Base-by-base conservation (phyloP, 106 monocot species). In the Dioscorea zingiberensis region DNA sequence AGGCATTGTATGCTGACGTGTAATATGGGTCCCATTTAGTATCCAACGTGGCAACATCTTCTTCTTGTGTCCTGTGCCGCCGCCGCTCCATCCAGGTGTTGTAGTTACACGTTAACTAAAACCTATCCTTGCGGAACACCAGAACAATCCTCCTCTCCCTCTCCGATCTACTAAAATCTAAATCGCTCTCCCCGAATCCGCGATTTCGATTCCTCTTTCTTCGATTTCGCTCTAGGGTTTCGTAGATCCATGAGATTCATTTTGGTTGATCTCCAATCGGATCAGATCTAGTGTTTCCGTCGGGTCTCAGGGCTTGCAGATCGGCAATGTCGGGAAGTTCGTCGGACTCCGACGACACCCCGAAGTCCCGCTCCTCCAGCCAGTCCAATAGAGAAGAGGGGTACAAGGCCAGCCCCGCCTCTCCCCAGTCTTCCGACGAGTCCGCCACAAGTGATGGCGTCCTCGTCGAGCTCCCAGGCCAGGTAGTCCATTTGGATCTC, bases 391-490 rank as follows among this genome's bases (percentile, higher is more conserved):
- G 58, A 32, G 62, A 63, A 14, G 64, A 67, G 26, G 67, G 67
- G 13, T 65, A 57, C 11, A 68, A 75, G 46, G 62, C 66, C 29
- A 66, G 58, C 75, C 53, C 58, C 58, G 70, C 75, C 46, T 29
- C 28, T 18, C 64, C 64, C 24, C 69, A 63, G 54, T 69, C 75
- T 44, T 79, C 77, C 55, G 87, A 87, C 49, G 79, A 80, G 67
- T 68, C 77, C 56, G 74, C 72, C 21, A 83, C 82, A 64, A 95
- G 95, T 76, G 95, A 95, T 48, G 95, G 91, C 30, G 95, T 95
- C 23, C 95, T 95, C 13, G 95, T 95, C 11, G 95, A 95, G 70
- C 80, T 83, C 57, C 94, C 94, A 21, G 54, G 60, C 44, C 69
- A 72, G 25, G 64, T 26, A 4, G 76, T 85, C 64, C 84, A 80